Percentiles rank a stretch among this genome's conserved stretches.
Evolutionary conservation across 2,329 filamentous ascomycete genomes (phyloP).

Genomic region (Colletotrichum sp.): DNA sequence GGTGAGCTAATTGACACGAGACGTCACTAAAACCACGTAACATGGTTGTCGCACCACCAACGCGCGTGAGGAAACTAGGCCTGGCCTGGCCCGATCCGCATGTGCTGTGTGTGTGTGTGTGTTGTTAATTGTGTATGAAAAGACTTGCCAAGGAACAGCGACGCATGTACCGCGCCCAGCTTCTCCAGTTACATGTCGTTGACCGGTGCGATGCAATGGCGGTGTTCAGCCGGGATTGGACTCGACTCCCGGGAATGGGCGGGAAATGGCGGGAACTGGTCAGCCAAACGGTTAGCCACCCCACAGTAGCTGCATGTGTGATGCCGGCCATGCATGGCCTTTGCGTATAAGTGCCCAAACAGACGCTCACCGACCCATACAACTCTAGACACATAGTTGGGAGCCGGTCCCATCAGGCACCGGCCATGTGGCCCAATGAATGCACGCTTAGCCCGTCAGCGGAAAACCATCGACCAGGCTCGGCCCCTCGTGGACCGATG

Average conservation of each 20-base stretch:
- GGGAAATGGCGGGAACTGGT: constrained; percentile 7
- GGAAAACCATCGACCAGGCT: constrained; percentile 7
- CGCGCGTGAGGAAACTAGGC: background rate
- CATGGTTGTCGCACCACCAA: background rate
- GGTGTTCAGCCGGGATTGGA: background rate
- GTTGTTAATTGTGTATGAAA: background rate
- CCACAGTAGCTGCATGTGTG: constrained; percentile 22
- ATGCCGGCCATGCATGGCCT: constrained; percentile 20
- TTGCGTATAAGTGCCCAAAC: constrained; percentile 22
- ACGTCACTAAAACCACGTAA: background rate
- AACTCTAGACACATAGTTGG: constrained; percentile 24
- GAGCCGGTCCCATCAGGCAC: constrained; percentile 22
- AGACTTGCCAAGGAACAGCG: background rate
- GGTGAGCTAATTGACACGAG: background rate
- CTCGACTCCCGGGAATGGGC: background rate
- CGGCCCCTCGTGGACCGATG: constrained; percentile 3
- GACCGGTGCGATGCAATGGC: background rate
- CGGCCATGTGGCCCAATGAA: constrained; percentile 21
- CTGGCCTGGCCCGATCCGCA: background rate
- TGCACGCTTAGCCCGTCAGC: constrained; percentile 1
- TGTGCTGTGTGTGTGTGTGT: background rate
- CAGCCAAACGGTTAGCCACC: background rate
- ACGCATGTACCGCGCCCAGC: background rate
- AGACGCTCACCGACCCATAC: constrained; percentile 22
- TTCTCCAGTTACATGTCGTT: background rate